phyloP scores from a whole-genome alignment of 805 yeast genomes.

The Zygosaccharomyces lentus region DNA sequence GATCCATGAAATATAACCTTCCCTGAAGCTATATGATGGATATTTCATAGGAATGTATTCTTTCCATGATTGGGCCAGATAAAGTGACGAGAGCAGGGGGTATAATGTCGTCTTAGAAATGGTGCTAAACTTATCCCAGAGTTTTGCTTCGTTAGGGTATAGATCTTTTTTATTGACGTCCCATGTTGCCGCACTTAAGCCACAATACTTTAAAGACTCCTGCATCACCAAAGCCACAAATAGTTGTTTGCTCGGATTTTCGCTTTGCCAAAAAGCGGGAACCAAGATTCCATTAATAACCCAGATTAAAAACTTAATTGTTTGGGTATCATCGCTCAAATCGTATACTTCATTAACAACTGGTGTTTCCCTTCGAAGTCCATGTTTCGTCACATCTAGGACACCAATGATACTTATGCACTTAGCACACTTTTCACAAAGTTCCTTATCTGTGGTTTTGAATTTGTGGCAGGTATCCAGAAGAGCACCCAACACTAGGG shows the following conservation, averaged over 20 bases:
- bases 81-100: conserved; percentile 72
- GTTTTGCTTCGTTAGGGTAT: conserved; percentile 30
- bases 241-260: conserved; percentile 78
- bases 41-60: conserved; percentile 45
- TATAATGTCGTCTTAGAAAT: conserved; percentile 66
- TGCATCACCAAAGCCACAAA: conserved; percentile 88
- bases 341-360: conserved; percentile 51
- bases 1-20: conserved; percentile 68
- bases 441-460: conserved; percentile 42
- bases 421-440: conserved; percentile 58
- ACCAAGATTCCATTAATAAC: conserved; percentile 69
- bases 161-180: conserved; percentile 26
- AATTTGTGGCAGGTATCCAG: conserved; percentile 56
- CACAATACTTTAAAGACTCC: conserved; percentile 66
- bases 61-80: conserved; percentile 53
- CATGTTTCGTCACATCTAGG: conserved; percentile 58
- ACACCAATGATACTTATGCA: conserved; percentile 77
- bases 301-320: conserved; percentile 56
- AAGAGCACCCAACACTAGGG: conserved; percentile 48
- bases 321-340: conserved; percentile 58
- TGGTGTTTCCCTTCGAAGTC: conserved; percentile 31
- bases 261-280: conserved; percentile 84
- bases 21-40: conserved; percentile 59
- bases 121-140: conserved; percentile 64
- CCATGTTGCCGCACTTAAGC: conserved; percentile 39